Conservation (phyloP, 2,329 filamentous ascomycete species). For the Simplicillium aogashimaense region DNA sequence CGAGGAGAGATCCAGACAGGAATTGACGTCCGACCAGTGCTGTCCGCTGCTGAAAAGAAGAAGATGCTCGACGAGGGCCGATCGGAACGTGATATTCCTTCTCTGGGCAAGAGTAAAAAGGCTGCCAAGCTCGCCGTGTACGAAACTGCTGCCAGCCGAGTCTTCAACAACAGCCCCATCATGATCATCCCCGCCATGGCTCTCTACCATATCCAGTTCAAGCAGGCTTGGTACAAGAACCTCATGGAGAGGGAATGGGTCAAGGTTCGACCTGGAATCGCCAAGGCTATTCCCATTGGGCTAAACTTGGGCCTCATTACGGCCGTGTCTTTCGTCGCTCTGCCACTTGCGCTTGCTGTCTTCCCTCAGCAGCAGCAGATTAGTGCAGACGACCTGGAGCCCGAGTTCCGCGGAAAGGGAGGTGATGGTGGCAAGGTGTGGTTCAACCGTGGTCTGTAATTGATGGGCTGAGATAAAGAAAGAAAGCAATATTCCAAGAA, state of each 20-base stretch:
- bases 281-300: conserved; percentile 48
- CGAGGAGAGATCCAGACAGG: conserved; percentile 88
- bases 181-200: conserved; percentile 91
- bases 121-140: conserved; percentile 83
- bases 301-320: conserved; percentile 84
- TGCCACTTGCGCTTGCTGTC: conserved; percentile 80
- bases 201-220: conserved; percentile 67
- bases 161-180: conserved; percentile 90
- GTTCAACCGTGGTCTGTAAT: conserved; percentile 87
- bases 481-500: no score
- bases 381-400: conserved; percentile 64
- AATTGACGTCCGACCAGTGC: conserved; percentile 83
- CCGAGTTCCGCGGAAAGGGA: conserved; percentile 75
- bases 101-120: conserved; percentile 77
- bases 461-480: neutral
- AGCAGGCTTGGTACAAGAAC: conserved; percentile 27
- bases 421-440: conserved; percentile 78
- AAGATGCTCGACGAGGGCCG: conserved; percentile 46
- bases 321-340: conserved; percentile 73
- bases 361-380: conserved; percentile 90
- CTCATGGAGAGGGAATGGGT: conserved; percentile 63
- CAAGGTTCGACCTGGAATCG: conserved; percentile 60
- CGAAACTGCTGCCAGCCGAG: conserved; percentile 84
- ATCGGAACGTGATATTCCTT: conserved; percentile 54
- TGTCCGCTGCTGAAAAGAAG: conserved; percentile 59